Evolutionary conservation across 78 protist species (phyloP), one percentile per base, ranked within the genome.

Genomic region (Chrysochromulina parva): DNA sequence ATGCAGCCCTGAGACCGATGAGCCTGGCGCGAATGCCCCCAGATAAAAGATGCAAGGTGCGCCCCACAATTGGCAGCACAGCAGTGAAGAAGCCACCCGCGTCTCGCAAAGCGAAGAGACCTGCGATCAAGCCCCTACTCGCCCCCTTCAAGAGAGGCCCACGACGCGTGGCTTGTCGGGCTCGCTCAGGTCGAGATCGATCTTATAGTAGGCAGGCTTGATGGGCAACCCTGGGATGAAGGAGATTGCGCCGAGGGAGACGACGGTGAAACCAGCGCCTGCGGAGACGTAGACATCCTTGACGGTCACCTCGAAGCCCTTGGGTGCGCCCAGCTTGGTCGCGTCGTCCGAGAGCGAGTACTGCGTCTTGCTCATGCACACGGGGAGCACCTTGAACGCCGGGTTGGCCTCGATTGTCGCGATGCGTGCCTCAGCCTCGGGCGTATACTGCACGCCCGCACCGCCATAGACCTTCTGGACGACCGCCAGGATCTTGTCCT

Each of bases 281-380:
- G 90, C 94, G 20, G 91, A 69, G 11, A 94, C 96, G 26, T 96
- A 76, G 3, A 98, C 89, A 52, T 98, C 99, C 20, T 96, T 85
- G 88, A 98, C 93, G 65, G 99, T 71, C 10, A 98, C n/a, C 22
- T 17, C 52, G 86, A 97, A 97, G 87, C 97, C 99, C 16, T 90
- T 91, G 13, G 98, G 97, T 3, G 53, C 94, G 28, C 99, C 99
- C 88, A 97, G 95, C 48, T 80, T 59, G 6, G 66, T 80, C 7
- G 99, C 95, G 74, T 98, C 98, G 87, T 90, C 91, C 14, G 96
- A 90, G 38, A 98, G 86, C 6, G 97, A 94, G 71, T 97, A 94
- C 85, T 98, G 99, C 57, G 99, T 98, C 96, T 98, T 98, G 58
- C 99, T 98, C 97, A 98, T 98, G 94, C 99, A 98, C 76, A 98